Evolutionary conservation across 768 basidiomycete species (phyloP).

Genomic region (Leccinum pellstonianum): DNA sequence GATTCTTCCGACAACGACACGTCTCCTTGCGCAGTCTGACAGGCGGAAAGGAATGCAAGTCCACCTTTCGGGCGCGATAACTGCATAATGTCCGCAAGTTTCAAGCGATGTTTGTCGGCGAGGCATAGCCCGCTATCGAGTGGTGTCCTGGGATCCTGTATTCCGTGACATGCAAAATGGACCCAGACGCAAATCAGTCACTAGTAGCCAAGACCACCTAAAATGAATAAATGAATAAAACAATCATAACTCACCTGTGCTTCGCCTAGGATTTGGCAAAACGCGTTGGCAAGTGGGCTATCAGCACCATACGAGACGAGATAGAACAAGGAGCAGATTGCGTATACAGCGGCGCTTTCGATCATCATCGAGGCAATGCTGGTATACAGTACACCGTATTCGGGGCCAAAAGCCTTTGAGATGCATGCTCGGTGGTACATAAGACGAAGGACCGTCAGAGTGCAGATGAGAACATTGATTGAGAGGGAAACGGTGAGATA

Average conservation of each 20-base stretch:
- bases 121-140: too few relatives aligned
- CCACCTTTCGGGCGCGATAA: too few relatives aligned
- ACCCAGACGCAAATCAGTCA: too few relatives aligned
- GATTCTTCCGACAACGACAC: too few relatives aligned
- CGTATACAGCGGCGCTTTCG: constrained; percentile 35
- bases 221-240: too few relatives aligned
- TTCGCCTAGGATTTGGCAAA: constrained; percentile 31
- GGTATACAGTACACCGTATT: constrained; percentile 28
- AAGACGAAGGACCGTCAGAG: constrained; percentile 33
- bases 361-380: constrained; percentile 34
- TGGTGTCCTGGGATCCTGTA: too few relatives aligned
- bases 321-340: constrained; percentile 32
- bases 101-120: too few relatives aligned
- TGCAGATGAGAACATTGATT: constrained; percentile 33
- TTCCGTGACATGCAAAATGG: too few relatives aligned
- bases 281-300: constrained; percentile 27
- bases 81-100: too few relatives aligned
- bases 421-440: constrained; percentile 29
- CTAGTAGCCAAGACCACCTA: too few relatives aligned
- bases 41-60: too few relatives aligned
- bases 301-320: constrained; percentile 25
- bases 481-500: constrained; percentile 34
- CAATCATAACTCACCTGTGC: constrained; percentile 21
- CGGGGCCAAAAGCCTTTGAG: constrained; percentile 25
- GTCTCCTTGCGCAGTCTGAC: too few relatives aligned